Evolutionary conservation across 2,329 filamentous ascomycete genomes (phyloP).

Genomic region (Endoconidiophora laricicola): DNA sequence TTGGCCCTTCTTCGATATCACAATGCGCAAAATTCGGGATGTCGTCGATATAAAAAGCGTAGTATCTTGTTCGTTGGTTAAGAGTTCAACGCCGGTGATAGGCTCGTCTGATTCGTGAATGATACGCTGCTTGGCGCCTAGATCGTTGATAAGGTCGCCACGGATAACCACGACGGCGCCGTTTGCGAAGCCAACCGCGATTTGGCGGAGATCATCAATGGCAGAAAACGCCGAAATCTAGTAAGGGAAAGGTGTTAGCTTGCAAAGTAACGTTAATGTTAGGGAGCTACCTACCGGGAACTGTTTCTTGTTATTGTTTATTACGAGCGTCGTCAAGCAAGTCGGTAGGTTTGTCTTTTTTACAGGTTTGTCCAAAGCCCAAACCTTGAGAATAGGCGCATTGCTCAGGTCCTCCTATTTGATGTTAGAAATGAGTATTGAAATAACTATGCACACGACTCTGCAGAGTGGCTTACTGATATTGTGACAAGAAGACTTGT

Average conservation of each 20-base stretch:
- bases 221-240: slow-evolving; percentile 78
- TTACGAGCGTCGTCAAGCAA: slow-evolving; percentile 68
- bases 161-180: slow-evolving; percentile 85
- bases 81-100: slow-evolving; percentile 75
- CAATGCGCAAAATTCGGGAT: slow-evolving; percentile 66
- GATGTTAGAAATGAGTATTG: background rate
- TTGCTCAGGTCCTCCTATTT: slow-evolving; percentile 64
- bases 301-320: slow-evolving; percentile 80
- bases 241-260: background rate
- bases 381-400: slow-evolving; percentile 88
- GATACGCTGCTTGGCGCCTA: slow-evolving; percentile 82
- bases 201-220: slow-evolving; percentile 74
- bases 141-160: slow-evolving; percentile 87
- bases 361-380: slow-evolving; percentile 83
- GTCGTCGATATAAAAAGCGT: slow-evolving; percentile 89
- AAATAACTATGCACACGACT: too few relatives aligned
- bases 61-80: slow-evolving; percentile 40
- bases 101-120: slow-evolving; percentile 96
- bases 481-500: slow-evolving; percentile 76
- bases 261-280: background rate
- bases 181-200: slow-evolving; percentile 91
- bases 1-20: slow-evolving; percentile 76
- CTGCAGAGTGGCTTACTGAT: slow-evolving; percentile 26
- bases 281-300: slow-evolving; percentile 51
- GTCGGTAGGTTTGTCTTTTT: slow-evolving; percentile 85